Evolutionary conservation across 371 early-diverging fungal species (phyloP).

Genomic region (Chytridium lagenaria): DNA sequence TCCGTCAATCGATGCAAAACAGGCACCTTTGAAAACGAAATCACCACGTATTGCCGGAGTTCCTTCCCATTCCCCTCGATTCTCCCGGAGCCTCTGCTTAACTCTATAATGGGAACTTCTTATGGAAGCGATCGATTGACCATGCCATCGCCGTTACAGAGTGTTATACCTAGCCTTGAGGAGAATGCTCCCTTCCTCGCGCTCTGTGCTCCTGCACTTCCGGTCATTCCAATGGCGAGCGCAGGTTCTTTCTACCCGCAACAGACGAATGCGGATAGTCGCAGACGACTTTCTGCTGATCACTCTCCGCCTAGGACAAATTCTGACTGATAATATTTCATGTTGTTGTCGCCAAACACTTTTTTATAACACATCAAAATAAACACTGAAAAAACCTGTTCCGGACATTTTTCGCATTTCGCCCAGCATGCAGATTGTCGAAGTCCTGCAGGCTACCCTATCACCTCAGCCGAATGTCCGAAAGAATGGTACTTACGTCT

Average conservation of each 20-base stretch:
- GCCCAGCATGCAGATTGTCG: neutral
- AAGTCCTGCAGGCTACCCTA: neutral
- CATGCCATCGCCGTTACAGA: constrained; percentile 7
- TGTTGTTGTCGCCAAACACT: too few relatives aligned
- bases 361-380: too few relatives aligned
- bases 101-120: neutral
- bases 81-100: constrained; percentile 1
- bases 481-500: neutral
- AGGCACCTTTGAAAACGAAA: too few relatives aligned
- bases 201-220: constrained; percentile 18
- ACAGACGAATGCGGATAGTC: too few relatives aligned
- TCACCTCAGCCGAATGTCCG: neutral
- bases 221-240: neutral
- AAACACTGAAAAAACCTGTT: too few relatives aligned
- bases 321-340: too few relatives aligned
- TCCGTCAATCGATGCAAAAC: too few relatives aligned
- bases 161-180: constrained; percentile 5
- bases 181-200: constrained; percentile 13
- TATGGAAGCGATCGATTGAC: neutral
- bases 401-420: constrained; percentile 1
- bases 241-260: neutral
- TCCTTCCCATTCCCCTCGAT: constrained; percentile 9
- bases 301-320: too few relatives aligned
- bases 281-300: too few relatives aligned
- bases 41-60: too few relatives aligned